Evolutionary conservation across 2,329 filamentous ascomycete genomes (phyloP), one percentile per base, ranked within the genome.

Genomic region (Alternaria sp.): DNA sequence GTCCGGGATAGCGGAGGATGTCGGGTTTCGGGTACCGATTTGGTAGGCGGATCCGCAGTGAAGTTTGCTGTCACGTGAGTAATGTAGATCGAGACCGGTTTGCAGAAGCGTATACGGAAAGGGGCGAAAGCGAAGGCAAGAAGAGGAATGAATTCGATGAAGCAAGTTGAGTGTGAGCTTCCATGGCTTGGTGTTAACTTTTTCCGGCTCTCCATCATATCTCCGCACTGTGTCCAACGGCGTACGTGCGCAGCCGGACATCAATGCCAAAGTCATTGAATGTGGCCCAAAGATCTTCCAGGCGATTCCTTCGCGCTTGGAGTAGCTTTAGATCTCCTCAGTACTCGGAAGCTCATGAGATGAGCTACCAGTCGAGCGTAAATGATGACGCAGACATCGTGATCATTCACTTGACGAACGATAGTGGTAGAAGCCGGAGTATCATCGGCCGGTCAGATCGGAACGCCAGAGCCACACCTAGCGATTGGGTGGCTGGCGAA

Each of bases 201-300:
- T 27, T 60, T 41, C 45, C 60, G 60, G 60, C 52, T 63, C 60
- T 63, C 60, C 60, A 59, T 58, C 22, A 18, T 38, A 49, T 51
- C 52, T 63, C 60, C 60, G 60, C 36, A 56, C 11, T 16, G n/a
- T 41, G 34, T 32, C n/a, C 22, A 44, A 49, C 52, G 22, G 27
- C 48, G 28, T 32, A 20, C 28, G 30, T 52, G 40, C 48, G 41
- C 41, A 52, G 38, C 27, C 41, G 54, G 46, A 41, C 25, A 32
- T 20, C 27, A 14, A 27, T 45, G 48, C 27, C 41, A 34, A 22
- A 28, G 43, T 46, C 57, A 11, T 50, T 11, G 8, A 36, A 4
- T 0, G 30, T 34, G 30, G 46, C 1, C 12, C 1, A 3, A 25
- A 3, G 12, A 12, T 1, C 18, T 22, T 10, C 2, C 16, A 16